Conservation (phyloP, 352 stramenopile species). For the Globisporangium lucens region DNA sequence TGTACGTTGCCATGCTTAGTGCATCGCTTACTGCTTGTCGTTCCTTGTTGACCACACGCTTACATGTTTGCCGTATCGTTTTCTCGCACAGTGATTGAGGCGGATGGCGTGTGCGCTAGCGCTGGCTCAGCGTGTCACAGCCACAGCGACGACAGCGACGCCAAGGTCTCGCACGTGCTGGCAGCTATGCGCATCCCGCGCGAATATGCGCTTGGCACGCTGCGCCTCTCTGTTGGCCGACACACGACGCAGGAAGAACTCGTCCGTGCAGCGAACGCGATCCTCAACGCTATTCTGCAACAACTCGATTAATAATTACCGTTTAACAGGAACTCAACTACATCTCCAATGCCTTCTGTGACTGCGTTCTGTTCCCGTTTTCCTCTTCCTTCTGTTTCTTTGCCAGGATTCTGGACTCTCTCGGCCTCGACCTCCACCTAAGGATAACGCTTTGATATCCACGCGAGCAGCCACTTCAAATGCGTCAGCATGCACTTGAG, state of each 20-base stretch:
- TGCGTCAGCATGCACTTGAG: constrained; percentile 92
- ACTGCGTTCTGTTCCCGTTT: background rate
- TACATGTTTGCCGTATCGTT: background rate
- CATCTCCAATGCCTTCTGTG: background rate
- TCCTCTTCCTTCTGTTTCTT: background rate
- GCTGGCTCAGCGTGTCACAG: constrained; percentile 94
- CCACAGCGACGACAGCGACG: constrained; percentile 43
- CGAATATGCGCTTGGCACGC: constrained; percentile 90
- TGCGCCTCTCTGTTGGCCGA: constrained; percentile 93
- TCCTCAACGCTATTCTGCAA: constrained; percentile 50
- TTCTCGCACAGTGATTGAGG: constrained; percentile 60
- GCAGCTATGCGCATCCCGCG: constrained; percentile 89
- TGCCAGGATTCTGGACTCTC: background rate
- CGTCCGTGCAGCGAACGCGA: constrained; percentile 76
- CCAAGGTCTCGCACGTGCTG: constrained; percentile 89
- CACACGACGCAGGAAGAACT: constrained; percentile 89
- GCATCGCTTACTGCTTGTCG: background rate
- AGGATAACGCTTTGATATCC: constrained; percentile 86
- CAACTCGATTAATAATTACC: constrained; percentile 25
- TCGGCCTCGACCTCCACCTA: constrained; percentile 12
- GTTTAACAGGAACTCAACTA: background rate
- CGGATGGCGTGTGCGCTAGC: constrained; percentile 84
- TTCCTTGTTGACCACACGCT: no score
- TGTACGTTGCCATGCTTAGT: constrained; percentile 25
- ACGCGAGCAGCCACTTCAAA: constrained; percentile 92